Evolutionary conservation across 1,139 yeast species (phyloP).

Genomic region (Pichia sp.): DNA sequence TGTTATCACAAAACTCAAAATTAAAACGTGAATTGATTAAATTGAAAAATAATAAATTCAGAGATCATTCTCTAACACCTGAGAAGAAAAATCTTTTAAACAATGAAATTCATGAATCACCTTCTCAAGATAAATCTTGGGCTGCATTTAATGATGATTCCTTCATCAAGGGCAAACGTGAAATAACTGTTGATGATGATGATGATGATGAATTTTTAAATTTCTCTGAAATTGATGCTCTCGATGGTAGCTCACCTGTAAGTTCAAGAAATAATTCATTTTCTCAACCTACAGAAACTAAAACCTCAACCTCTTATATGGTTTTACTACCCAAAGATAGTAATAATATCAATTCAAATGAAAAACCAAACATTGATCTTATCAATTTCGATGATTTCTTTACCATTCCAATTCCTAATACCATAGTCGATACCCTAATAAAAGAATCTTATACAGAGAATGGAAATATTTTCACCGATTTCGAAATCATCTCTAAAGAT

Average conservation of each 20-base stretch:
- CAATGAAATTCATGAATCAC: not conserved
- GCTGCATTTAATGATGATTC: slow-evolving; percentile 30
- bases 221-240: slow-evolving; percentile 3
- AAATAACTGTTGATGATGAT: slow-evolving; percentile 17
- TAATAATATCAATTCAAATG: slow-evolving; percentile 6
- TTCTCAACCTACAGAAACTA: not conserved
- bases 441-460: slow-evolving; percentile 30
- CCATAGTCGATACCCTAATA: slow-evolving; percentile 1
- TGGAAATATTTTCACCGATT: slow-evolving; percentile 39
- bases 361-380: not conserved
- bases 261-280: slow-evolving; percentile 8
- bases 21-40: slow-evolving; percentile 8
- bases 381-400: slow-evolving; percentile 6
- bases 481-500: slow-evolving; percentile 34
- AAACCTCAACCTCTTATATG: slow-evolving; percentile 9
- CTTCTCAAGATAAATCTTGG: slow-evolving; percentile 30
- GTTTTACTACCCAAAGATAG: slow-evolving; percentile 12
- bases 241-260: slow-evolving; percentile 12
- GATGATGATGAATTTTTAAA: slow-evolving; percentile 32
- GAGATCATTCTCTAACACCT: too few relatives aligned
- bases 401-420: slow-evolving; percentile 6
- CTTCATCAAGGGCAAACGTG: slow-evolving; percentile 9
- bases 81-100: not conserved
- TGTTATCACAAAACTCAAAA: slow-evolving; percentile 32
- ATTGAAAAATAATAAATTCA: not conserved